Evolutionary conservation across 768 basidiomycete species (phyloP), one percentile per base, ranked within the genome.

Genomic region (Russula olivacea): DNA sequence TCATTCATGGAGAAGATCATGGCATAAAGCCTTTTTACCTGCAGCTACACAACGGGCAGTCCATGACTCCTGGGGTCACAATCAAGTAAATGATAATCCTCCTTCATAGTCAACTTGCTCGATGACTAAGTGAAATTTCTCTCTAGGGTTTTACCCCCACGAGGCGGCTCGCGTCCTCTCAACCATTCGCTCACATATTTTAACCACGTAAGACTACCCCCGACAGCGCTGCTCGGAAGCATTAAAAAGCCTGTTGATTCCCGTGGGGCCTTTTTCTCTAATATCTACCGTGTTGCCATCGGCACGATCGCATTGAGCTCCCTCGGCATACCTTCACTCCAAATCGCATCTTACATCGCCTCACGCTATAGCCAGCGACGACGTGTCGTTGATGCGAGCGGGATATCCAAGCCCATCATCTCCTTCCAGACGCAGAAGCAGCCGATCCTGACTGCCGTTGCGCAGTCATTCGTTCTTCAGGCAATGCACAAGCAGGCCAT

Each of bases 361-460:
- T 81, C 80, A n/a, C 77, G 74, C 61, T 86, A 86, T 65, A 83
- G 83, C 14, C 76, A 80, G 73, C 80, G 82, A 69, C 78, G 84
- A 40, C 76, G 74, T 48, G 72, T 86, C 41, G 9, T 77, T 21
- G 82, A 81, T 7, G 78, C 79, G 65, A 71, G 69, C 6, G 69
- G 72, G 15, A 56, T 71, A 15, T 79, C 77, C 19, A 72, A 79
- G 3, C 83, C 83, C 0, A 85, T 87, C 68, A 77, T 86, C 58
- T 72, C 79, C 7, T 87, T 87, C 75, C 78, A 84, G 28, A 87
- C 86, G 0, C 86, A 87, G 65, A 83, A 87, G 58, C 79, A 79
- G 76, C 83, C 86, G 2, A 74, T 87, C 43, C 69, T 80, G 45
- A 78, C 81, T 41, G 80, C 82, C 4, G 76, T 79, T 3, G 80